phyloP scores from a whole-genome alignment of 2,329 filamentous ascomycete genomes.

The Trichoderma guizhouense region DNA sequence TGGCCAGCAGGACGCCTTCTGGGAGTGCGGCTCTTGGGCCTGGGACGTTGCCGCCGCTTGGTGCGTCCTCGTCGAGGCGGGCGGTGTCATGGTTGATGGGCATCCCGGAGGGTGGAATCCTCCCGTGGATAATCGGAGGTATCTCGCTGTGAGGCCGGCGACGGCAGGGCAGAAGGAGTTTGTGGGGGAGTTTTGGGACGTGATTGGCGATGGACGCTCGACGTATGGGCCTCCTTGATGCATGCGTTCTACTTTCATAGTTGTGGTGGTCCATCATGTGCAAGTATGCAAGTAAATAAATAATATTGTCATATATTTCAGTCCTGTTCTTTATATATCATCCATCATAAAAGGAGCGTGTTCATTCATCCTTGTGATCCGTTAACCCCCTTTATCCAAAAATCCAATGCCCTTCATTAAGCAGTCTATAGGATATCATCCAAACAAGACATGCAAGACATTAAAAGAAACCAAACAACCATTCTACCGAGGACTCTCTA shows the following conservation, averaged over 20 bases:
- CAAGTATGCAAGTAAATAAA: neutral
- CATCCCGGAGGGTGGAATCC: neutral
- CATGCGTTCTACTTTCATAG: neutral
- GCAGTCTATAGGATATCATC: neutral
- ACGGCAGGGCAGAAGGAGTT: neutral
- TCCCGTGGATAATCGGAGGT: neutral
- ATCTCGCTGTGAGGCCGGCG: neutral
- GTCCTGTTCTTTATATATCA: neutral
- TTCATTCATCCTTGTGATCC: neutral
- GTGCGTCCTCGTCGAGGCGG: neutral
- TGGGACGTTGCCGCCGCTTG: neutral
- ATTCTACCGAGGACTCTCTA: neutral
- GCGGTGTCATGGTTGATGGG: slow-evolving; percentile 34
- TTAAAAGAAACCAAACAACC: neutral
- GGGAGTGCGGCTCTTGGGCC: neutral
- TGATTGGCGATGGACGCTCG: neutral
- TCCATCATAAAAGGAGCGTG: slow-evolving; percentile 8
- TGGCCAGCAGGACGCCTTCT: neutral
- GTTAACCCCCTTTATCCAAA: neutral
- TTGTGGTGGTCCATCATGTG: neutral
- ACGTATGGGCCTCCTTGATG: neutral
- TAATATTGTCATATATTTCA: neutral
- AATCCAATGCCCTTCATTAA: neutral
- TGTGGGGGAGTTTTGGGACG: neutral
- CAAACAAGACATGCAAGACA: neutral